Percentiles rank a stretch among this genome's conserved stretches.
Evolutionary conservation across 352 stramenopile genomes (phyloP).

Genomic region (Plasmopara halstedii): DNA sequence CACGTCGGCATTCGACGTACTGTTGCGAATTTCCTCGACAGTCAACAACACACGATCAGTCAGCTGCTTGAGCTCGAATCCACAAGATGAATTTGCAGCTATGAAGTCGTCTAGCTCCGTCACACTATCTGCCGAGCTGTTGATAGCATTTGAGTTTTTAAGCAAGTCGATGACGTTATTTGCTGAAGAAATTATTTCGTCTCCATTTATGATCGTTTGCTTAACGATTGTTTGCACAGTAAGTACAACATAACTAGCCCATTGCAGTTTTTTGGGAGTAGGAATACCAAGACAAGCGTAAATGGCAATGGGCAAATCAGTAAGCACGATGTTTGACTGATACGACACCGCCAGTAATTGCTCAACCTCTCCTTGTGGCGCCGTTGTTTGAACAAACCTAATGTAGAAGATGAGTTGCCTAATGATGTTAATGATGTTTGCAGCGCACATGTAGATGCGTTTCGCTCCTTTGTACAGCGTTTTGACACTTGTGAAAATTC

Average conservation of each 20-base stretch:
- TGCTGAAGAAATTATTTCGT: slow-evolving; percentile 11
- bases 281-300: slow-evolving; percentile 33
- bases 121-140: slow-evolving; percentile 3
- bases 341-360: slow-evolving; percentile 31
- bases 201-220: slow-evolving; percentile 11
- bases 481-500: slow-evolving; percentile 7
- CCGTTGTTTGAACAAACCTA: slow-evolving; percentile 20
- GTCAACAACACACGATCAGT: slow-evolving; percentile 8
- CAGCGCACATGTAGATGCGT: slow-evolving; percentile 31
- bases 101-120: slow-evolving; percentile 15
- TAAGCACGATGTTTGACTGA: slow-evolving; percentile 37
- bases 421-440: slow-evolving; percentile 26
- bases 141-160: slow-evolving; percentile 3
- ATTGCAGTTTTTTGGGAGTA: slow-evolving; percentile 6
- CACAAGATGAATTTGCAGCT: slow-evolving; percentile 8
- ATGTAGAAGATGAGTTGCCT: slow-evolving; percentile 34
- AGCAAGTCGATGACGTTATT: slow-evolving; percentile 15
- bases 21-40: slow-evolving; percentile 12
- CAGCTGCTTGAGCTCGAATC: slow-evolving; percentile 14
- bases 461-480: slow-evolving; percentile 10
- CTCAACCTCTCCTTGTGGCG: slow-evolving; percentile 27
- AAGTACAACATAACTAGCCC: slow-evolving; percentile 5
- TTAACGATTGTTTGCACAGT: slow-evolving; percentile 17
- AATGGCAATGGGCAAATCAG: slow-evolving; percentile 37
- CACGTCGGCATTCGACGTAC: slow-evolving; percentile 4